Evolutionary conservation across 2,329 filamentous ascomycete species (phyloP).

Genomic region (Cadophora sp.): DNA sequence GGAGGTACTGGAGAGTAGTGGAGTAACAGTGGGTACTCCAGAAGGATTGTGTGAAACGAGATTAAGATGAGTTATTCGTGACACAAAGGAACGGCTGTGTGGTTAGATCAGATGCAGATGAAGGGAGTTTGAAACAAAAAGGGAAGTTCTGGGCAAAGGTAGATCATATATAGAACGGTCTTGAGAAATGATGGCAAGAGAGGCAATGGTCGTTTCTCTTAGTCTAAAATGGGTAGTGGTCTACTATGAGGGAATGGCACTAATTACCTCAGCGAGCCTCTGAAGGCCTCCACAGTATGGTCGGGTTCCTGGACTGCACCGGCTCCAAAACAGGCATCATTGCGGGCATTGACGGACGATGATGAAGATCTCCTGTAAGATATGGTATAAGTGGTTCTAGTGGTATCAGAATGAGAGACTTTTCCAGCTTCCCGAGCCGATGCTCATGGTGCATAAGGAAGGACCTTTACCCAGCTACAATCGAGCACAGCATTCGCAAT

Average conservation of each 20-base stretch:
- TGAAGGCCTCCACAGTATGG: background rate
- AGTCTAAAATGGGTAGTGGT: background rate
- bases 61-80: slow-evolving; percentile 7
- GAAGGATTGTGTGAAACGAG: slow-evolving; percentile 25
- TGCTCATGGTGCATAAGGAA: background rate
- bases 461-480: background rate
- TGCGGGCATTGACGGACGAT: background rate
- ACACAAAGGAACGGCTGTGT: background rate
- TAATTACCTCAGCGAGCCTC: slow-evolving; percentile 12
- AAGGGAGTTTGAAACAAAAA: background rate
- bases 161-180: slow-evolving; percentile 9
- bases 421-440: slow-evolving; percentile 7
- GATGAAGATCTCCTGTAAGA: slow-evolving; percentile 8
- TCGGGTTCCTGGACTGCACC: background rate
- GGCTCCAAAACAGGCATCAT: background rate
- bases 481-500: background rate
- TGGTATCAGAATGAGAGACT: slow-evolving; percentile 9
- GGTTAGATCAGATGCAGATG: slow-evolving; percentile 3
- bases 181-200: slow-evolving; percentile 4
- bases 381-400: background rate
- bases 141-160: background rate
- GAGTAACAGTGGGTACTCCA: slow-evolving; percentile 13
- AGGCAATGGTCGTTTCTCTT: slow-evolving; percentile 2
- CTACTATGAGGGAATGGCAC: background rate
- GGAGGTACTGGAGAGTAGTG: slow-evolving; percentile 16